phyloP scores from a whole-genome alignment of 176 grass and related monocot genomes.

The Neostapfia colusana region DNA sequence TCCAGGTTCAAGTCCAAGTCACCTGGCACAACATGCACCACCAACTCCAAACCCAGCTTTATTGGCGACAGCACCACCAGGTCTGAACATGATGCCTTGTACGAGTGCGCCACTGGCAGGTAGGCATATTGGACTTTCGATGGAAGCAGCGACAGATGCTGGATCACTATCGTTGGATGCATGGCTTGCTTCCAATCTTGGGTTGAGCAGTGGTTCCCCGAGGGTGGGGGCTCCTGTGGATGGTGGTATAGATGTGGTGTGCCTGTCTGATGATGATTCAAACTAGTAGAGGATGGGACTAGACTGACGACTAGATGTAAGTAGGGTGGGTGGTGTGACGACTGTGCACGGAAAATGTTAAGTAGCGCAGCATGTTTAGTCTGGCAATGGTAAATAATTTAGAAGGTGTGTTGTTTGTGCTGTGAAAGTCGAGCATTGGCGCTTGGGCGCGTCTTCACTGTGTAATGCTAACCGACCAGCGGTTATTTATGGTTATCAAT shows the following conservation, averaged over 20 bases:
- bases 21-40: not conserved
- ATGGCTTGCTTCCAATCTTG: constrained; percentile 42
- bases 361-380: too few species aligned
- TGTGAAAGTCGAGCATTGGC: not conserved
- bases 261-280: constrained; percentile 53
- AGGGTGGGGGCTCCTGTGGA: not conserved
- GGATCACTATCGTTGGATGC: constrained; percentile 38
- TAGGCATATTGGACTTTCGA: not conserved
- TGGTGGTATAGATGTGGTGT: constrained; percentile 32
- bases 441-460: not conserved
- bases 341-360: not conserved
- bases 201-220: constrained; percentile 18
- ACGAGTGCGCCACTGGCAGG: not conserved
- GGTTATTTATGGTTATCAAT: too few species aligned
- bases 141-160: constrained; percentile 5
- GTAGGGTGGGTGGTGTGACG: not conserved
- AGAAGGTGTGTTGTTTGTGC: not conserved
- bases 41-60: constrained; percentile 11
- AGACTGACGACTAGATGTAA: not conserved
- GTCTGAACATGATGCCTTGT: constrained; percentile 2
- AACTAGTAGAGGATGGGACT: not conserved
- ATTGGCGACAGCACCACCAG: not conserved
- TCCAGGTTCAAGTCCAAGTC: constrained; percentile 8
- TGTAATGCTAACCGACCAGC: not conserved
- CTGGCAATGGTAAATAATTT: not conserved